These are phyloP conservation scores for Trichopus zeylanicus DNA, from an alignment of 116 monocot genomes.

Conservation along the genomic window DNA sequence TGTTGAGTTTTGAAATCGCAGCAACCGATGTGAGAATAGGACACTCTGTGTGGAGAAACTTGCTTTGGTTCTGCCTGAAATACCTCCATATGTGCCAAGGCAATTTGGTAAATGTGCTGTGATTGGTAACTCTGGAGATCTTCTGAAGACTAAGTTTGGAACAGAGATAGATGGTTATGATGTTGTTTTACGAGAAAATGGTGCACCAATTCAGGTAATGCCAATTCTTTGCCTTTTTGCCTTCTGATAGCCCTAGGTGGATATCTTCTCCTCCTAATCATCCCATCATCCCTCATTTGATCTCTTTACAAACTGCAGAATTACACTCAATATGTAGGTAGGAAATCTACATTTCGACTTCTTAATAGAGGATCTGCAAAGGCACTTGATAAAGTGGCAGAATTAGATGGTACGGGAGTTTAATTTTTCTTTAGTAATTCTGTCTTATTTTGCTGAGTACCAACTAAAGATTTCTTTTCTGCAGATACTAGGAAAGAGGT, in stretches of 20 bases:
- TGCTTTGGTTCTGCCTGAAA: conserved; percentile 76
- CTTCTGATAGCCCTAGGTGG: background rate
- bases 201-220: conserved; percentile 80
- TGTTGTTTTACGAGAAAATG: conserved; percentile 95
- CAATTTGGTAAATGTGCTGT: conserved; percentile 92
- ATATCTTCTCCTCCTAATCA: conserved; percentile 7
- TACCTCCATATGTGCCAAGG: conserved; percentile 61
- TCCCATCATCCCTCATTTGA: background rate
- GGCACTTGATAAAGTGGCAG: conserved; percentile 96
- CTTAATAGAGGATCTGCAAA: conserved; percentile 99
- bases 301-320: conserved; percentile 42
- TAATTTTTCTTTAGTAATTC: conserved; percentile 1
- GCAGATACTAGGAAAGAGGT: conserved; percentile 78
- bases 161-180: conserved; percentile 95
- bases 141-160: conserved; percentile 93
- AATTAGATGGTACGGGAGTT: conserved; percentile 70
- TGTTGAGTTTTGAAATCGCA: conserved; percentile 5
- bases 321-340: conserved; percentile 81
- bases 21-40: conserved; percentile 73
- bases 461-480: conserved; percentile 22
- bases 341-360: conserved; percentile 90
- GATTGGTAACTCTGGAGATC: conserved; percentile 97
- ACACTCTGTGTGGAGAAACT: conserved; percentile 94
- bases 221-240: background rate
- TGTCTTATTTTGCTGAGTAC: background rate